phyloP scores from a whole-genome alignment of 805 yeast genomes.

The Myxozyma neotropica region DNA sequence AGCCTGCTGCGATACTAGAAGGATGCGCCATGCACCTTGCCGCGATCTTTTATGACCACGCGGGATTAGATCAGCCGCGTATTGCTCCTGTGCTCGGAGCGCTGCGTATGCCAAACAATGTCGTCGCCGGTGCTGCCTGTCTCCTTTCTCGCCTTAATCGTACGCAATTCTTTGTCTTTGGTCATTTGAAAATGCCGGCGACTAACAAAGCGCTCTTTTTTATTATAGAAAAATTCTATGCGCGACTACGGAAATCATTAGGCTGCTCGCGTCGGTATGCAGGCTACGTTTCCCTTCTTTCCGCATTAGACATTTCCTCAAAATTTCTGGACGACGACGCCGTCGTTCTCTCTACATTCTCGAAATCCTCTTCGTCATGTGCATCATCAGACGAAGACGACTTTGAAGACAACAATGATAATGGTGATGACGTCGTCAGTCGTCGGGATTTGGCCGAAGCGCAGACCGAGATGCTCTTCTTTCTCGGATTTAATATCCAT shows the following conservation, averaged over 20 bases:
- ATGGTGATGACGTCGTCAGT: neutral
- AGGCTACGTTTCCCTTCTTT: neutral
- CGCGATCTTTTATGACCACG: slow-evolving; percentile 3
- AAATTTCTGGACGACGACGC: slow-evolving; percentile 16
- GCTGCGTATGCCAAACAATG: neutral
- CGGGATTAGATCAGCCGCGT: neutral
- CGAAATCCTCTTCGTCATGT: neutral
- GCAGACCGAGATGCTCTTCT: slow-evolving; percentile 10
- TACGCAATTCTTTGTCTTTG: neutral
- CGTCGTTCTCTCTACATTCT: neutral
- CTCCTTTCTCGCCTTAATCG: slow-evolving; percentile 6
- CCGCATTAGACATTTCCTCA: slow-evolving; percentile 9
- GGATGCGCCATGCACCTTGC: slow-evolving; percentile 16
- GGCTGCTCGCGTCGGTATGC: slow-evolving; percentile 3
- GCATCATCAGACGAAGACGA: neutral
- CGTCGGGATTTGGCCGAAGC: slow-evolving; percentile 1
- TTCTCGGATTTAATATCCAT: slow-evolving; percentile 5
- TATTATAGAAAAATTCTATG: neutral
- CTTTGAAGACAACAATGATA: no score
- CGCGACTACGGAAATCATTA: neutral
- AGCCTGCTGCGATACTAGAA: neutral
- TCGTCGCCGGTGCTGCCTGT: slow-evolving; percentile 14
- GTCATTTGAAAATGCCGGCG: no score
- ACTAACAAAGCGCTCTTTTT: neutral
- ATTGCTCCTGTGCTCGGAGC: neutral